Evolutionary conservation across 1,139 yeast species (phyloP).

Genomic region (Suhomyces anneliseae): DNA sequence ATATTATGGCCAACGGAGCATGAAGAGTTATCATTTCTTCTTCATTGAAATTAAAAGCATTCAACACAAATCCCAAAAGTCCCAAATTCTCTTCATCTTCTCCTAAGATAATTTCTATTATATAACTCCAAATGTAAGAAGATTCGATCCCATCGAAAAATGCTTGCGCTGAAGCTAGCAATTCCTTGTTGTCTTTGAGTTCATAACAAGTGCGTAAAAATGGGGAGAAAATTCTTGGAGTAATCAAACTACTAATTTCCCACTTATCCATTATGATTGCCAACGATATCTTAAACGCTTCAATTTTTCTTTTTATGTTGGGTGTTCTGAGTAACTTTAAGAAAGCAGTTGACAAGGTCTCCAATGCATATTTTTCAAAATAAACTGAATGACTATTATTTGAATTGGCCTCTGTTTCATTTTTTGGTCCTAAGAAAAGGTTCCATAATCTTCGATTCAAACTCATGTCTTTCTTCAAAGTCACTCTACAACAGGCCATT

Average conservation of each 20-base stretch:
- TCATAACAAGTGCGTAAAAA: slow-evolving; percentile 45
- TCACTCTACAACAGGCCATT: slow-evolving; percentile 63
- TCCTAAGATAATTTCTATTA: slow-evolving; percentile 35
- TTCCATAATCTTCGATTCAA: slow-evolving; percentile 89
- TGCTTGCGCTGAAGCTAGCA: slow-evolving; percentile 58
- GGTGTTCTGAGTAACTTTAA: slow-evolving; percentile 44
- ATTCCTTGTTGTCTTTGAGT: slow-evolving; percentile 31
- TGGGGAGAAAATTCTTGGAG: slow-evolving; percentile 70
- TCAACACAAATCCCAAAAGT: slow-evolving; percentile 58
- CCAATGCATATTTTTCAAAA: slow-evolving; percentile 57
- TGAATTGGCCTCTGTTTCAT: slow-evolving; percentile 13
- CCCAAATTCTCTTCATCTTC: slow-evolving; percentile 27
- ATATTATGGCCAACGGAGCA: slow-evolving; percentile 66
- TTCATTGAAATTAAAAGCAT: slow-evolving; percentile 71
- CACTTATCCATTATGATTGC: slow-evolving; percentile 81
- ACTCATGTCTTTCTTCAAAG: slow-evolving; percentile 87
- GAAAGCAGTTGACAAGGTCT: slow-evolving; percentile 52
- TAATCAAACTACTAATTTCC: slow-evolving; percentile 80
- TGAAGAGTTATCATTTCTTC: slow-evolving; percentile 83
- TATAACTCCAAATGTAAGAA: slow-evolving; percentile 68
- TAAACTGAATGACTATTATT: slow-evolving; percentile 45
- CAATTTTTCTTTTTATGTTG: slow-evolving; percentile 33
- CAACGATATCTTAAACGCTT: slow-evolving; percentile 62
- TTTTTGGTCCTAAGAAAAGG: slow-evolving; percentile 82
- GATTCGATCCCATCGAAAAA: slow-evolving; percentile 89